These are phyloP conservation scores for Cucumis cinereus DNA, from an alignment of 306 rosid genomes.

Conservation along the genomic window DNA sequence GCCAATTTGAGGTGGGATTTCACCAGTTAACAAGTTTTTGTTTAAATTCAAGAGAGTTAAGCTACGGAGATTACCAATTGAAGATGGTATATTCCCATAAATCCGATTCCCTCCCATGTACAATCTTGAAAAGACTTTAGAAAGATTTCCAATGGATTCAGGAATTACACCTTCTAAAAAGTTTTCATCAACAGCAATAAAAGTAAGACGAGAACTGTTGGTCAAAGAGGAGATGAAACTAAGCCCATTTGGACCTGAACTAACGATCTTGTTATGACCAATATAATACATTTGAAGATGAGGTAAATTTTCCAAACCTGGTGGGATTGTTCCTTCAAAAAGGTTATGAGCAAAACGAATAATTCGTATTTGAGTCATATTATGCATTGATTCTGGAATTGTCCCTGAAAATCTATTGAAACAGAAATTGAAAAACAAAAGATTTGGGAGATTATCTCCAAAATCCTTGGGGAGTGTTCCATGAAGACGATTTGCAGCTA, in stretches of 20 bases:
- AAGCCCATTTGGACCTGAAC: constrained; percentile 28
- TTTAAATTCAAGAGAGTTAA: constrained; percentile 46
- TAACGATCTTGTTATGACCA: constrained; percentile 42
- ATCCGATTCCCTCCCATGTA: constrained; percentile 61
- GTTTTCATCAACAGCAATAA: constrained; percentile 43
- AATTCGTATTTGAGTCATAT: constrained; percentile 38
- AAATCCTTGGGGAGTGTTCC: constrained; percentile 55
- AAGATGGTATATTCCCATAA: constrained; percentile 44
- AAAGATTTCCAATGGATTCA: constrained; percentile 53
- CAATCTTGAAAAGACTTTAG: constrained; percentile 29
- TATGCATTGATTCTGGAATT: constrained; percentile 63
- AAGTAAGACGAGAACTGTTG: constrained; percentile 43
- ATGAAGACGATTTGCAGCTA: constrained; percentile 49
- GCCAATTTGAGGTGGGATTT: constrained; percentile 48
- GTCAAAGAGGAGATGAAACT: constrained; percentile 40
- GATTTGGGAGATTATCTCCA: constrained; percentile 44
- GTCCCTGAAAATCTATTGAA: constrained; percentile 45
- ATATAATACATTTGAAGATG: constrained; percentile 45
- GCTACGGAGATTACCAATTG: constrained; percentile 42
- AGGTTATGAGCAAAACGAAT: constrained; percentile 37
- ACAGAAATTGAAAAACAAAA: constrained; percentile 40
- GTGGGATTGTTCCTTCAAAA: constrained; percentile 55
- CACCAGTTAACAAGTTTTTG: constrained; percentile 43
- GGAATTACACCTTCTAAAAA: constrained; percentile 52
- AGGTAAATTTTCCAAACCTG: constrained; percentile 63